These are phyloP conservation scores for Wallemia hederae DNA, from an alignment of 1,284 basidiomycete species.

Conservation along the genomic window DNA sequence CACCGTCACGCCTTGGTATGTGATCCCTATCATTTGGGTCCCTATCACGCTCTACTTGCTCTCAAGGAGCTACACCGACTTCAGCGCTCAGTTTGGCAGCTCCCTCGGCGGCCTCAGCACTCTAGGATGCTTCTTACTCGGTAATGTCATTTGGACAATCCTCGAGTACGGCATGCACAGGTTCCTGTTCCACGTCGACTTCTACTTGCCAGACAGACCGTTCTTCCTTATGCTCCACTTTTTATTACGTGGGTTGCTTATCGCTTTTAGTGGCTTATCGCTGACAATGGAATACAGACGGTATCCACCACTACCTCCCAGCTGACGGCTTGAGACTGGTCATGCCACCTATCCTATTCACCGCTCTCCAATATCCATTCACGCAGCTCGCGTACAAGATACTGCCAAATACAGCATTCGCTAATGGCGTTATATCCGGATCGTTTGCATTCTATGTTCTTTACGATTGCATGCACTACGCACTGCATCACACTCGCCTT, in stretches of 20 bases:
- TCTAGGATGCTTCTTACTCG: conserved; percentile 37
- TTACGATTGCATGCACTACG: conserved; percentile 80
- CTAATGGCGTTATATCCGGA: conserved; percentile 80
- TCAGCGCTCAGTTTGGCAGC: conserved; percentile 20
- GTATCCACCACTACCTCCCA: conserved; percentile 89
- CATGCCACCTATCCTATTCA: conserved; percentile 82
- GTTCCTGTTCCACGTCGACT: conserved; percentile 91
- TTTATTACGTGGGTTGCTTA: conserved; percentile 29
- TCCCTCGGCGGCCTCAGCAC: conserved; percentile 18
- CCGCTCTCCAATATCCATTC: conserved; percentile 51
- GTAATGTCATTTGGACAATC: conserved; percentile 77
- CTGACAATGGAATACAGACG: too few relatives aligned
- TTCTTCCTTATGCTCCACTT: conserved; percentile 67
- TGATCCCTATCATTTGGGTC: conserved; percentile 71
- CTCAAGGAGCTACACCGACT: conserved; percentile 52
- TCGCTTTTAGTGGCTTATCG: too few relatives aligned
- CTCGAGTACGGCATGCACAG: conserved; percentile 88
- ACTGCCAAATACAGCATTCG: conserved; percentile 45
- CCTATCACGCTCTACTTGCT: conserved; percentile 63
- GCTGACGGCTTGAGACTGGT: conserved; percentile 83
- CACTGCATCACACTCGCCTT: conserved; percentile 67
- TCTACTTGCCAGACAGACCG: conserved; percentile 55
- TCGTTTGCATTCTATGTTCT: conserved; percentile 70
- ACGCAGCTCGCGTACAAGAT: conserved; percentile 54
- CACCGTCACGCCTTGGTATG: conserved; percentile 77